Conservation (phyloP, 164 flowering plant species). For the Litsea cubeba region DNA sequence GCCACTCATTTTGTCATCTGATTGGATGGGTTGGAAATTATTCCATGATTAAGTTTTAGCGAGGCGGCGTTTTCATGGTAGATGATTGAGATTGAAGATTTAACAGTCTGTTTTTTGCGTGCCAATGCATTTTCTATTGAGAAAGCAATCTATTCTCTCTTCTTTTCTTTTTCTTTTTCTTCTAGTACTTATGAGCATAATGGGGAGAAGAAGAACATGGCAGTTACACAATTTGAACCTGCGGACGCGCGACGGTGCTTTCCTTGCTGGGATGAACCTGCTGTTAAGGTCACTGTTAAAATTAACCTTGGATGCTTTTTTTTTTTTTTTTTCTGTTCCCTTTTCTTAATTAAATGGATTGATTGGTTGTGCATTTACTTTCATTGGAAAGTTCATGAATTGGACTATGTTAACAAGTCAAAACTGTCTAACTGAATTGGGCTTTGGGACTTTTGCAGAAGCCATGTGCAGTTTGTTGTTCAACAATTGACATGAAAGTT, state of each 20-base stretch:
- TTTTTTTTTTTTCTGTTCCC: not conserved
- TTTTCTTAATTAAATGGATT: not conserved
- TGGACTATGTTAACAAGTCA: not conserved
- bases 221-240: slow-evolving; percentile 91
- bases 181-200: slow-evolving; percentile 65
- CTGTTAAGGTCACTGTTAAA: slow-evolving; percentile 56
- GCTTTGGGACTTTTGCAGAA: not conserved
- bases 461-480: not conserved
- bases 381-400: not conserved
- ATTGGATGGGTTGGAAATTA: not conserved
- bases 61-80: not conserved
- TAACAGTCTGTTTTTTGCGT: not conserved
- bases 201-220: slow-evolving; percentile 95
- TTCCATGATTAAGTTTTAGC: too few relatives aligned
- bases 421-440: too few relatives aligned
- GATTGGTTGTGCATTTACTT: not conserved
- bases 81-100: not conserved
- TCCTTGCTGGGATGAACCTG: slow-evolving; percentile 99
- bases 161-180: not conserved
- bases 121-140: not conserved
- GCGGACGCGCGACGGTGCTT: slow-evolving; percentile 94
- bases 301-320: not conserved
- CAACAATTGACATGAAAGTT: too few relatives aligned
- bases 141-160: not conserved
- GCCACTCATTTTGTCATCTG: not conserved